phyloP scores from a whole-genome alignment of 768 basidiomycete genomes.

The Auricularia auricula-judae region DNA sequence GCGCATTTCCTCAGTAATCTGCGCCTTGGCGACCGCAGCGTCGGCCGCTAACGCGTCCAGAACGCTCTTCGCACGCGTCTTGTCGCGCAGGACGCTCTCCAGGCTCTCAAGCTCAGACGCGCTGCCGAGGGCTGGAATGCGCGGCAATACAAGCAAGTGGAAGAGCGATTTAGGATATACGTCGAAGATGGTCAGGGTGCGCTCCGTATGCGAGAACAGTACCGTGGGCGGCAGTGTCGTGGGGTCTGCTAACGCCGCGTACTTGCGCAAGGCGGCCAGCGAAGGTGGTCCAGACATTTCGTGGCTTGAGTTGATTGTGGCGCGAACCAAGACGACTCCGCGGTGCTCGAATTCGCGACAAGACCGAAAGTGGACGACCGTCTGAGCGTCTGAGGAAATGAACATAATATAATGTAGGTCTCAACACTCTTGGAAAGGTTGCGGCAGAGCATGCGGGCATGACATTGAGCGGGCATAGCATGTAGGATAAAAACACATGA shows the following conservation, averaged over 20 bases:
- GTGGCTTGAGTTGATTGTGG: not conserved
- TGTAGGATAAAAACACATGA: not conserved
- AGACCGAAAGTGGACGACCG: too few species aligned
- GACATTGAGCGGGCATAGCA: constrained; percentile 3
- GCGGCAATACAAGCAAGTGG: constrained; percentile 80
- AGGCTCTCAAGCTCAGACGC: constrained; percentile 40
- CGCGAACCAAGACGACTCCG: too few species aligned
- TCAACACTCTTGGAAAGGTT: not conserved
- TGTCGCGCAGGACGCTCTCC: constrained; percentile 43
- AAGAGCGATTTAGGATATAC: constrained; percentile 74
- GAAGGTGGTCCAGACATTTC: not conserved
- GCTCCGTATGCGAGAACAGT: constrained; percentile 43
- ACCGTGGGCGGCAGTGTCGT: constrained; percentile 46
- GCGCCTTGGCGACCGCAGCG: constrained; percentile 41
- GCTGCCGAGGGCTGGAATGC: constrained; percentile 19
- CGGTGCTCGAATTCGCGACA: too few species aligned
- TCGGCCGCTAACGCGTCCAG: constrained; percentile 43
- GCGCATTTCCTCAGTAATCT: constrained; percentile 74
- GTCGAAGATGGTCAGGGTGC: constrained; percentile 60
- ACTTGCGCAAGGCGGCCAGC: constrained; percentile 47
- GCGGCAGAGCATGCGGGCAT: not conserved
- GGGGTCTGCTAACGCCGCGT: constrained; percentile 41
- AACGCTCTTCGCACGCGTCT: constrained; percentile 40
- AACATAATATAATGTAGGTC: too few species aligned
- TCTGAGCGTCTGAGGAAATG: too few species aligned